A percentile compares a stretch with the other conserved stretches of the same genome.
These are phyloP conservation scores for Globisporangium lucens DNA, from an alignment of 352 stramenopile genomes.

Conservation along the genomic window DNA sequence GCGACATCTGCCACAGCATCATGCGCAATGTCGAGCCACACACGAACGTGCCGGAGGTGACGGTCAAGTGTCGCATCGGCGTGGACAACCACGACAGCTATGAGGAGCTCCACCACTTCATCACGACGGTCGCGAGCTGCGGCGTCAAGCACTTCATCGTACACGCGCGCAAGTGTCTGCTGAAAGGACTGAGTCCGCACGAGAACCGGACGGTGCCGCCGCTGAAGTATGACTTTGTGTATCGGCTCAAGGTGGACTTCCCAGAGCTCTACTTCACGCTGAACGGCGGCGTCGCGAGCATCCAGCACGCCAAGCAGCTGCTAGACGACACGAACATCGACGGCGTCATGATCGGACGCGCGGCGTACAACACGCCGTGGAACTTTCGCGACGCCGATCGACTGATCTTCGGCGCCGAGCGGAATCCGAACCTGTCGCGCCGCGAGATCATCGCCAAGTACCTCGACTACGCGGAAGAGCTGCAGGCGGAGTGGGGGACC, in stretches of 20 bases:
- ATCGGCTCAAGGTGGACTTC: slow-evolving; percentile 94
- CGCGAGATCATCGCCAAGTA: slow-evolving; percentile 84
- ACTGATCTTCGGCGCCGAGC: slow-evolving; percentile 67
- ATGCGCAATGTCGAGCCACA: slow-evolving; percentile 32
- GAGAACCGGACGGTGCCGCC: slow-evolving; percentile 98
- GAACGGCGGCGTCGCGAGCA: slow-evolving; percentile 96
- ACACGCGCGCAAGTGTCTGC: slow-evolving; percentile 97
- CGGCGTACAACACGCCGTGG: slow-evolving; percentile 88
- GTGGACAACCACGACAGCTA: slow-evolving; percentile 94
- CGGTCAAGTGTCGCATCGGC: slow-evolving; percentile 99
- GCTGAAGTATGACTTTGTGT: slow-evolving; percentile 95
- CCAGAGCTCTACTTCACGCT: slow-evolving; percentile 95
- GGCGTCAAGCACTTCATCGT: slow-evolving; percentile 96
- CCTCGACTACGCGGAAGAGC: slow-evolving; percentile 79
- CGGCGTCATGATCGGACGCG: slow-evolving; percentile 90
- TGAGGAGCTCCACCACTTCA: slow-evolving; percentile 91
- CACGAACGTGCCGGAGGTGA: slow-evolving; percentile 64
- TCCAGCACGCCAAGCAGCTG: slow-evolving; percentile 88
- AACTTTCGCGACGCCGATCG: slow-evolving; percentile 86
- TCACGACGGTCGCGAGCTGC: slow-evolving; percentile 86
- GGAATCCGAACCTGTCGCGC: slow-evolving; percentile 81
- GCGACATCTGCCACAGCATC: slow-evolving; percentile 91
- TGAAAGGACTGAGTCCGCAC: slow-evolving; percentile 94
- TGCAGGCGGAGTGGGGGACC: slow-evolving; percentile 71
- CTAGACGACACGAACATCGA: slow-evolving; percentile 78